Evolutionary conservation across 768 basidiomycete species (phyloP).

Genomic region (Suillus ampliporus): DNA sequence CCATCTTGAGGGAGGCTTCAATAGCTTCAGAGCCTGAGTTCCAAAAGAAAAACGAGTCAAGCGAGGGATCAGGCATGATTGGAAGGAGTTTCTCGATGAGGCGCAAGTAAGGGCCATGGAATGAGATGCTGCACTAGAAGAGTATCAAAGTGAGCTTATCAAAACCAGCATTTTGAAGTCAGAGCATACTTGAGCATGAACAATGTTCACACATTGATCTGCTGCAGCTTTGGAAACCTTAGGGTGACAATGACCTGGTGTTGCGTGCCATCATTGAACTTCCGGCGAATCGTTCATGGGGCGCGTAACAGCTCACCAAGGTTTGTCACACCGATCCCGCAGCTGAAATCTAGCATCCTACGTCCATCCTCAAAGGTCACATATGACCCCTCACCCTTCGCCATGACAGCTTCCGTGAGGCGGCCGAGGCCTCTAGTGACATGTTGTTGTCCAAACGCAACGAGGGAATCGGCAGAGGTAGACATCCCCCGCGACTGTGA

Average conservation of each 20-base stretch:
- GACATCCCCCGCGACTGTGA: constrained; percentile 23
- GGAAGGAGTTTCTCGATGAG: constrained; percentile 87
- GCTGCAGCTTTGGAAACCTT: constrained; percentile 86
- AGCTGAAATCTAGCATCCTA: constrained; percentile 82
- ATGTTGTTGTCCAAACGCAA: constrained; percentile 48
- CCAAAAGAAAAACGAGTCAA: constrained; percentile 98
- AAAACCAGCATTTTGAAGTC: background rate
- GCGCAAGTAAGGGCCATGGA: constrained; percentile 84
- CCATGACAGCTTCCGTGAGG: constrained; percentile 59
- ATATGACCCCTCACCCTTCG: constrained; percentile 75
- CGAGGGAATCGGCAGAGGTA: constrained; percentile 29
- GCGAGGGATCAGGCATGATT: constrained; percentile 87
- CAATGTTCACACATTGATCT: constrained; percentile 82
- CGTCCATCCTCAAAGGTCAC: constrained; percentile 75
- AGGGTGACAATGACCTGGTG: constrained; percentile 84
- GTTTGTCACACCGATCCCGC: constrained; percentile 87
- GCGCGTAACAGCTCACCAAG: constrained; percentile 56
- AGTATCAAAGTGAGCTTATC: background rate
- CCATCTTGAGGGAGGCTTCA: constrained; percentile 90
- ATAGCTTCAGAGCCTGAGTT: constrained; percentile 96
- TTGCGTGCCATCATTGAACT: background rate
- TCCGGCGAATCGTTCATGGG: background rate
- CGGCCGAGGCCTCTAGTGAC: constrained; percentile 52
- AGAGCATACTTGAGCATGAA: constrained; percentile 71
- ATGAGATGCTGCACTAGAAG: constrained; percentile 85